Percentiles rank a stretch among this genome's conserved stretches.
phyloP scores from a whole-genome alignment of 345 rosid genomes.

The Gossypium raimondii region DNA sequence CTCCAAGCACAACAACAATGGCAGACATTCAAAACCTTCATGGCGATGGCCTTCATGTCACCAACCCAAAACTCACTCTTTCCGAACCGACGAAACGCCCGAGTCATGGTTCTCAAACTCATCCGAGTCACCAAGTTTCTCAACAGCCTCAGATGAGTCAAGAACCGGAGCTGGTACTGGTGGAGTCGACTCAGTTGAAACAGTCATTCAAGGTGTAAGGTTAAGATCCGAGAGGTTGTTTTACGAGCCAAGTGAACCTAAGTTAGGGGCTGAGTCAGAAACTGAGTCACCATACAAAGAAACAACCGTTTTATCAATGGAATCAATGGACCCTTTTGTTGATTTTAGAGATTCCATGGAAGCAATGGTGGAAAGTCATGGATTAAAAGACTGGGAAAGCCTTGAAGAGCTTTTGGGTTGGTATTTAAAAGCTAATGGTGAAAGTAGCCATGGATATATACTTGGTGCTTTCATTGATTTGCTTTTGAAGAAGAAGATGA shows the following conservation, averaged over 20 bases:
- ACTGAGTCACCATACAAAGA: conserved; percentile 30
- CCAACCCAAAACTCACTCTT: conserved; percentile 76
- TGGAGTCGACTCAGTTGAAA: conserved; percentile 29
- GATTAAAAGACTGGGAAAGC: conserved; percentile 53
- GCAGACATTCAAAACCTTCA: conserved; percentile 18
- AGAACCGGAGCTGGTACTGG: background rate
- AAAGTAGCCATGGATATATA: conserved; percentile 62
- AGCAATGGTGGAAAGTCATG: conserved; percentile 84
- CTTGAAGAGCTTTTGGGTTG: conserved; percentile 67
- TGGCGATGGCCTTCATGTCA: conserved; percentile 92
- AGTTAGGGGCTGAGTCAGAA: background rate
- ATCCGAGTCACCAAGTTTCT: conserved; percentile 39
- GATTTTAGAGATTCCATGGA: conserved; percentile 92
- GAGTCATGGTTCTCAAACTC: conserved; percentile 30
- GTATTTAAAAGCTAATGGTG: conserved; percentile 62
- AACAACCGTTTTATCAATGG: conserved; percentile 52
- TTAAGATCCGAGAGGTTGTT: conserved; percentile 57
- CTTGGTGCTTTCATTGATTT: conserved; percentile 77
- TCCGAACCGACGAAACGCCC: conserved; percentile 27
- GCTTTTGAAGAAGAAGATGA: conserved; percentile 28
- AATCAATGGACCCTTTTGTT: conserved; percentile 60
- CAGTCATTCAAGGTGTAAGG: conserved; percentile 46
- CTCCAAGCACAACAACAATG: conserved; percentile 11
- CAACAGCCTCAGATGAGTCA: conserved; percentile 34
- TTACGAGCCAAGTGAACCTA: conserved; percentile 46